These are phyloP conservation scores for Paramyrothecium roridum DNA, from an alignment of 2,329 filamentous ascomycete species.

Conservation along the genomic window DNA sequence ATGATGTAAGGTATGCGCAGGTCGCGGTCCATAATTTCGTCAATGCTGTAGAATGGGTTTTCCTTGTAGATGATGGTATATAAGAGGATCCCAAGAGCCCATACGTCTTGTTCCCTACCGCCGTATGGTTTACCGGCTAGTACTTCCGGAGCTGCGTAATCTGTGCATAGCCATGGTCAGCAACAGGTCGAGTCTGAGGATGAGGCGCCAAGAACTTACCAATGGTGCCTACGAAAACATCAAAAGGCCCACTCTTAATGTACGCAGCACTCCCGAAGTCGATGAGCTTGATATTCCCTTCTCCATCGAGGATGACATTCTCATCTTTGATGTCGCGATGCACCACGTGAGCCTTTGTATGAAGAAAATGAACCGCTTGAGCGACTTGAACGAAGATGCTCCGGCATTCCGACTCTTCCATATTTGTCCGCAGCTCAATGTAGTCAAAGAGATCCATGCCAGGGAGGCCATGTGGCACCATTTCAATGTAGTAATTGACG, in stretches of 20 bases:
- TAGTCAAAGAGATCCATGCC: conserved; percentile 99
- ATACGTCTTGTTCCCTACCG: conserved; percentile 96
- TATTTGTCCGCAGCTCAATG: conserved; percentile 91
- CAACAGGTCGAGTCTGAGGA: conserved; percentile 2
- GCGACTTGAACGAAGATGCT: conserved; percentile 96
- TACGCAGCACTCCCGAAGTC: conserved; percentile 98
- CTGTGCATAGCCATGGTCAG: conserved; percentile 41
- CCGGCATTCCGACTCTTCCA: conserved; percentile 91
- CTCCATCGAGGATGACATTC: conserved; percentile 93
- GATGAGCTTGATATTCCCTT: conserved; percentile 93
- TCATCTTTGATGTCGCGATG: conserved; percentile 99
- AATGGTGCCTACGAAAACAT: conserved; percentile 98
- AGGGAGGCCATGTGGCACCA: conserved; percentile 89
- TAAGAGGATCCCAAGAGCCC: conserved; percentile 92
- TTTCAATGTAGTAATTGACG: conserved; percentile 97
- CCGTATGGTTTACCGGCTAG: conserved; percentile 87
- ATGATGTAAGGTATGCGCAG: conserved; percentile 84
- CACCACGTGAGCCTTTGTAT: conserved; percentile 86
- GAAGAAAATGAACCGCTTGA: conserved; percentile 83
- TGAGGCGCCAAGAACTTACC: conserved; percentile 53
- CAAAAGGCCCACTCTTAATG: conserved; percentile 96
- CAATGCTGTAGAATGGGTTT: conserved; percentile 97
- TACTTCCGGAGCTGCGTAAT: conserved; percentile 98
- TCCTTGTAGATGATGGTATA: conserved; percentile 99
- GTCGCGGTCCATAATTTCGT: conserved; percentile 98